Evolutionary conservation across 2,329 filamentous ascomycete species (phyloP).

Genomic region (Fusarium secorum): DNA sequence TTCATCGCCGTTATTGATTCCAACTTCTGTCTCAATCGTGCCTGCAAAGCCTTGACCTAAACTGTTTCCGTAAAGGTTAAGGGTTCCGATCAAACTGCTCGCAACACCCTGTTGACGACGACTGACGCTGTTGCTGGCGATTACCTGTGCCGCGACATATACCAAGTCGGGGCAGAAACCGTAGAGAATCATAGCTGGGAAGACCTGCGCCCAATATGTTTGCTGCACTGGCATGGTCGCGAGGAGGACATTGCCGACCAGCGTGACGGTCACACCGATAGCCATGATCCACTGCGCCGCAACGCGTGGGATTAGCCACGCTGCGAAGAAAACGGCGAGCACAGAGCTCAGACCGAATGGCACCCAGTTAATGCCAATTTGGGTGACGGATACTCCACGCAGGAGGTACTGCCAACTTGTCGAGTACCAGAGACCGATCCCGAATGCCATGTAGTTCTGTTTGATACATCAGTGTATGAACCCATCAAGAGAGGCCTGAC

Average conservation of each 20-base stretch:
- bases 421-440: constrained; percentile 59
- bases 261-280: constrained; percentile 46
- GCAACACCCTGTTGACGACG: constrained; percentile 60
- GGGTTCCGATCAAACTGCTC: constrained; percentile 55
- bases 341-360: constrained; percentile 9
- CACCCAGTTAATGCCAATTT: neutral
- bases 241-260: constrained; percentile 18
- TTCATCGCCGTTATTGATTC: neutral
- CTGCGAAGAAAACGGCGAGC: constrained; percentile 31
- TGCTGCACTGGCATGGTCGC: constrained; percentile 57
- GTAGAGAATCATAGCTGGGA: constrained; percentile 48
- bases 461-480: neutral
- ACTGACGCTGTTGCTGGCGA: constrained; percentile 60
- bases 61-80: constrained; percentile 46
- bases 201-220: constrained; percentile 51
- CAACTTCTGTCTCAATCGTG: constrained; percentile 45
- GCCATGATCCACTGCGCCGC: constrained; percentile 58
- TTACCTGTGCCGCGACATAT: constrained; percentile 60
- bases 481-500: rapidly evolving
- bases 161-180: constrained; percentile 57
- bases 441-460: constrained; percentile 55
- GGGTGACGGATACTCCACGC: constrained; percentile 48
- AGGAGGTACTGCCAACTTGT: constrained; percentile 54
- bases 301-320: constrained; percentile 56
- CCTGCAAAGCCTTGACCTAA: constrained; percentile 46